phyloP scores from a whole-genome alignment of 768 basidiomycete species.

The Clitopilus passeckerianus region DNA sequence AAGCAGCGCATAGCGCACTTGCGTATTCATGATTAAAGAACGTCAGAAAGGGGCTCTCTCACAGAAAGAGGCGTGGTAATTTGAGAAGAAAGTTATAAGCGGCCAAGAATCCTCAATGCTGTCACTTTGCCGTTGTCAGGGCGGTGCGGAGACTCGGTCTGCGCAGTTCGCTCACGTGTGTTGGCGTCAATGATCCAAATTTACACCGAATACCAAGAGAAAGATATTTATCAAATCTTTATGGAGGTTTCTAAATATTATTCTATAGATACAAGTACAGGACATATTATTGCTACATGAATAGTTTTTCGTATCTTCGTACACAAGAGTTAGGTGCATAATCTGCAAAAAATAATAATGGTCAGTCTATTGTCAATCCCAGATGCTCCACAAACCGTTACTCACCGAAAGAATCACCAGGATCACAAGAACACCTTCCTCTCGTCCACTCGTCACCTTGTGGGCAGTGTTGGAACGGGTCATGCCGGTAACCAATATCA shows the following conservation, averaged over 20 bases:
- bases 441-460: constrained; percentile 47
- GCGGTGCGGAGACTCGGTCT: neutral
- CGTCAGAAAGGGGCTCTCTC: constrained; percentile 4
- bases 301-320: constrained; percentile 31
- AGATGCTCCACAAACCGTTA: constrained; percentile 2
- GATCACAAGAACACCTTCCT: constrained; percentile 71
- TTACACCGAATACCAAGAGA: neutral
- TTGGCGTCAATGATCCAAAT: neutral
- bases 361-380: constrained; percentile 1
- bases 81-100: constrained; percentile 4
- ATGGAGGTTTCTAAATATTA: too few species aligned
- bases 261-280: neutral
- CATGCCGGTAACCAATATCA: constrained; percentile 83
- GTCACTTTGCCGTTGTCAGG: constrained; percentile 3
- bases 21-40: constrained; percentile 46
- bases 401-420: constrained; percentile 65
- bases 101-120: neutral
- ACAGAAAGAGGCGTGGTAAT: constrained; percentile 5
- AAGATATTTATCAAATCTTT: too few species aligned
- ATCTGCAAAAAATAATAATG: constrained; percentile 21
- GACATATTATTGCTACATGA: constrained; percentile 7
- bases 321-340: constrained; percentile 37
- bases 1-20: constrained; percentile 49
- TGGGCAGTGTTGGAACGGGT: constrained; percentile 76
- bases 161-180: neutral